Percentiles rank a stretch among this genome's conserved stretches.
Conservation (phyloP, 768 basidiomycete genomes). For the Psilocybe cyanescens region DNA sequence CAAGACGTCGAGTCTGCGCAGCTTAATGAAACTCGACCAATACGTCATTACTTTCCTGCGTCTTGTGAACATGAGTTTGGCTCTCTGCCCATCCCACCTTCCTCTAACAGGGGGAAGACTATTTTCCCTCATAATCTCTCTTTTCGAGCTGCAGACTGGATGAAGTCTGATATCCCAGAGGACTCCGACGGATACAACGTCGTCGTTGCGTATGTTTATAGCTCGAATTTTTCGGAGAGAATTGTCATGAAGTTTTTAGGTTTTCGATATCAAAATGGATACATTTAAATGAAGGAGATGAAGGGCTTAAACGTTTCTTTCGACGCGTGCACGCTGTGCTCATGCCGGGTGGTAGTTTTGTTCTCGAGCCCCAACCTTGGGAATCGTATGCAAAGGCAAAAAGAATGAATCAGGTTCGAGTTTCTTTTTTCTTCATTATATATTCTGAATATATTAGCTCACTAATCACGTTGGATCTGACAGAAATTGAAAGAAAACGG, state of each 20-base stretch:
- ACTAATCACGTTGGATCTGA: background rate
- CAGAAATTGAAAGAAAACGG: slow-evolving; percentile 63
- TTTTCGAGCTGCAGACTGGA: slow-evolving; percentile 80
- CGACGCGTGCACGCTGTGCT: slow-evolving; percentile 59
- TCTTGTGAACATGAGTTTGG: slow-evolving; percentile 81
- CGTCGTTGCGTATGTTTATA: slow-evolving; percentile 68
- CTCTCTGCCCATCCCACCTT: slow-evolving; percentile 67
- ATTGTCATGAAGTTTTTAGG: slow-evolving; percentile 36
- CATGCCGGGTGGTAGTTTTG: slow-evolving; percentile 63
- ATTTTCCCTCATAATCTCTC: slow-evolving; percentile 79
- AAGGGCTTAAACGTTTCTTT: slow-evolving; percentile 73
- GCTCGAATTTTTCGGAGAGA: background rate
- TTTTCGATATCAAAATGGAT: slow-evolving; percentile 94
- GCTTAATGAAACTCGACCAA: background rate
- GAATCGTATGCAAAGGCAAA: slow-evolving; percentile 81
- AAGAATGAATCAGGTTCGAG: slow-evolving; percentile 60
- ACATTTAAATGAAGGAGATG: slow-evolving; percentile 81
- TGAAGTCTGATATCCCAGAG: slow-evolving; percentile 52
- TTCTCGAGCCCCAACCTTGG: slow-evolving; percentile 88
- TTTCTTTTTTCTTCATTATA: background rate
- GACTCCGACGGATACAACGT: slow-evolving; percentile 74
- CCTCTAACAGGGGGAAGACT: slow-evolving; percentile 31
- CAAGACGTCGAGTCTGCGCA: slow-evolving; percentile 11
- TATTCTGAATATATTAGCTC: background rate
- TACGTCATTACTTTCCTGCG: slow-evolving; percentile 68